Conservation (phyloP, 1,139 yeast species). For the Nadsonia starkeyi-henricii region DNA sequence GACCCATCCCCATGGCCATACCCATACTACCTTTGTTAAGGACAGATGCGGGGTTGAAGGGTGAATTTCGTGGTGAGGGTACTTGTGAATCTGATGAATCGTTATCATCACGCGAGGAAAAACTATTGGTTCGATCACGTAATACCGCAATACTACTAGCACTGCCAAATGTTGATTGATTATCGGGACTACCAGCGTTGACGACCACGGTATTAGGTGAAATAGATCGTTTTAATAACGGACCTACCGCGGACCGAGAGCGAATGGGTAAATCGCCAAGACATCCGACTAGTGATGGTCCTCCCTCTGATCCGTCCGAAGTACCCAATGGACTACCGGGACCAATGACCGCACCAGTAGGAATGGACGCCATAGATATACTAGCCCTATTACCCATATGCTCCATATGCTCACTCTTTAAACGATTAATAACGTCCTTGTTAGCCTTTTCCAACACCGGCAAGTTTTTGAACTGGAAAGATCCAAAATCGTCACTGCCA, state of each 20-base stretch:
- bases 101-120: neutral
- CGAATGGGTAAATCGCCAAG: no score
- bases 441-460: slow-evolving; percentile 88
- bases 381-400: slow-evolving; percentile 9
- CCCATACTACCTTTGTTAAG: neutral
- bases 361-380: neutral
- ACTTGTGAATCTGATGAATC: neutral
- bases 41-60: slow-evolving; percentile 6
- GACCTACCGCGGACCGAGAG: neutral
- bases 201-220: neutral
- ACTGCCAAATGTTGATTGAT: no score
- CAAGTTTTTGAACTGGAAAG: slow-evolving; percentile 78
- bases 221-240: neutral
- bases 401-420: slow-evolving; percentile 70
- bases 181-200: neutral
- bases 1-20: no score
- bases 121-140: neutral
- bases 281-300: no score
- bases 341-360: neutral
- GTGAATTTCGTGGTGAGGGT: slow-evolving; percentile 8
- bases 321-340: neutral
- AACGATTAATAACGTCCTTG: slow-evolving; percentile 76
- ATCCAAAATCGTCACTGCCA: slow-evolving; percentile 63
- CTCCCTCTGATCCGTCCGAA: no score
- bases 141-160: no score